Conservation (phyloP, 2,329 filamentous ascomycete genomes). For the Sporothrix brasiliensis region DNA sequence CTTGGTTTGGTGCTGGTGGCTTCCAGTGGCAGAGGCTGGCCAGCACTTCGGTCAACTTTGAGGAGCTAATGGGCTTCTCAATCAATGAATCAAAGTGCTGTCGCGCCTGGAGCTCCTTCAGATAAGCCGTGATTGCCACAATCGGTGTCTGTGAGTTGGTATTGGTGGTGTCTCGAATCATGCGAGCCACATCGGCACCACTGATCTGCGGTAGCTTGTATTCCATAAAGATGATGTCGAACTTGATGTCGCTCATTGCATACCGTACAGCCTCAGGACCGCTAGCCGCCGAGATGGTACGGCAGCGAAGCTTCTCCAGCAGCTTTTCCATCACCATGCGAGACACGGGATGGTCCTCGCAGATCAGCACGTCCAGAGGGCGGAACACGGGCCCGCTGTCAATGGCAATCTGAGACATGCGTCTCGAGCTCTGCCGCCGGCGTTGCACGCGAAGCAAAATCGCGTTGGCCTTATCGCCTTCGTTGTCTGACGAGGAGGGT, state of each 20-base stretch:
- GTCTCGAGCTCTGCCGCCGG: conserved; percentile 90
- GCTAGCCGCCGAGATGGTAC: conserved; percentile 87
- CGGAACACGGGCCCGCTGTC: conserved; percentile 79
- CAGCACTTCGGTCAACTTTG: conserved; percentile 86
- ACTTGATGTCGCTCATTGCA: conserved; percentile 95
- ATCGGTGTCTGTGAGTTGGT: conserved; percentile 93
- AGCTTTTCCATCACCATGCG: conserved; percentile 98
- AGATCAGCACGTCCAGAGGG: conserved; percentile 90
- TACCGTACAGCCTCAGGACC: conserved; percentile 91
- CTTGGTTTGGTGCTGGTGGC: conserved; percentile 61
- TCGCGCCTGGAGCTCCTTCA: conserved; percentile 94
- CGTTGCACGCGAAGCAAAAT: conserved; percentile 83
- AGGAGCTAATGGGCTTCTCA: conserved; percentile 92
- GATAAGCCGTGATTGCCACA: conserved; percentile 92
- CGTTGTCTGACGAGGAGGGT: conserved; percentile 95
- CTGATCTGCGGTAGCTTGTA: conserved; percentile 94
- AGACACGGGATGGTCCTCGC: conserved; percentile 96
- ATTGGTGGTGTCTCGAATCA: conserved; percentile 97
- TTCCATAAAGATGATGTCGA: conserved; percentile 98
- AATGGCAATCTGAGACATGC: conserved; percentile 87
- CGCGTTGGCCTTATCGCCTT: conserved; percentile 84
- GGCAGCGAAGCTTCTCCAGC: conserved; percentile 90
- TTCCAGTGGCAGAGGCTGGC: conserved; percentile 93
- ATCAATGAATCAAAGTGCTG: conserved; percentile 96
- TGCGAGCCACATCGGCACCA: conserved; percentile 90